phyloP scores from a whole-genome alignment of 257 asterid species.

The Salvia hispanica region DNA sequence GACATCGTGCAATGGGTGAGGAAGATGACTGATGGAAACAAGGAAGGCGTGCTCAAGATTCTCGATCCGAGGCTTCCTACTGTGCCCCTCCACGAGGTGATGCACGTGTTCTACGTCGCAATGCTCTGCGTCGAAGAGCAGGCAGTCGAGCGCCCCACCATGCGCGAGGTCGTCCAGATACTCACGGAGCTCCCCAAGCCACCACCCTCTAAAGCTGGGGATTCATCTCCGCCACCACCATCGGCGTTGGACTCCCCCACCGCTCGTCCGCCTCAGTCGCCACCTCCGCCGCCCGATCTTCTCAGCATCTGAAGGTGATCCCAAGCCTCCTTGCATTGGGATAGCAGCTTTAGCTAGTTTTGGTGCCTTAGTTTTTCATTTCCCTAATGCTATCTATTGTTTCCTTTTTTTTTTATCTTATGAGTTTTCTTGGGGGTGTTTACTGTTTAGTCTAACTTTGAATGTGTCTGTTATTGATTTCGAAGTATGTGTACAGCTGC shows the following conservation, averaged over 20 bases:
- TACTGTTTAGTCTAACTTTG: conserved; percentile 6
- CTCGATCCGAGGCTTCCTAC: conserved; percentile 85
- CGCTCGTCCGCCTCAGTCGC: conserved; percentile 28
- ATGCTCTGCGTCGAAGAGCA: conserved; percentile 97
- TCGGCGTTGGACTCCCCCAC: conserved; percentile 57
- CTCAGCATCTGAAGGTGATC: conserved; percentile 42
- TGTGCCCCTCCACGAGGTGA: conserved; percentile 79
- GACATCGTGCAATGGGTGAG: conserved; percentile 98
- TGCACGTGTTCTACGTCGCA: conserved; percentile 90
- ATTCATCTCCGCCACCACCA: conserved; percentile 46
- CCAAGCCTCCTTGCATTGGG: conserved; percentile 1
- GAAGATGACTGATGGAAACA: conserved; percentile 77
- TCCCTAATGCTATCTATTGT: conserved; percentile 8
- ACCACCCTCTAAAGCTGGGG: conserved; percentile 45
- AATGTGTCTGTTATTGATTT: conserved; percentile 32
- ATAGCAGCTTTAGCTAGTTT: conserved; percentile 30
- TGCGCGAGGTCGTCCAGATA: conserved; percentile 95
- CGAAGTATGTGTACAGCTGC: conserved; percentile 40
- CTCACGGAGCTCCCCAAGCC: conserved; percentile 84
- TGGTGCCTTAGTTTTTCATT: conserved; percentile 24
- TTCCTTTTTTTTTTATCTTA: background rate
- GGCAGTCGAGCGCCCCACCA: conserved; percentile 93
- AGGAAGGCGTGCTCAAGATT: conserved; percentile 74
- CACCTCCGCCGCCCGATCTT: conserved; percentile 53
- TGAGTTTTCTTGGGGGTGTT: conserved; percentile 1